Base-by-base conservation (phyloP, 2,329 filamentous ascomycete species). In the Alternaria tenuissima region DNA sequence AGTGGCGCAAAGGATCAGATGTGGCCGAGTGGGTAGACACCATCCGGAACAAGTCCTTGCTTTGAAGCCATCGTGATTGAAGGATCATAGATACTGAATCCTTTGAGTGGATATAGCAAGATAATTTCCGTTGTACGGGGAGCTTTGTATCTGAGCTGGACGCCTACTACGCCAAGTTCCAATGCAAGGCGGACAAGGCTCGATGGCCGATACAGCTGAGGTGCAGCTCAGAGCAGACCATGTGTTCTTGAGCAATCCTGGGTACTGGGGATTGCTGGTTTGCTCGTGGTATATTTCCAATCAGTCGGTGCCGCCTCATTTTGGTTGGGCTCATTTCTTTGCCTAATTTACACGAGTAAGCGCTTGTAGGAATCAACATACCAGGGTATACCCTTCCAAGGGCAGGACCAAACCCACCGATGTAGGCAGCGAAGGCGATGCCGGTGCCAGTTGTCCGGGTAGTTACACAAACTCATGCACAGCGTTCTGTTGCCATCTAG, bases 321-420 rank as follows among this genome's bases (percentile, higher is more conserved):
- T 49, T 38, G 38, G 16, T 44, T 51, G 32, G 28, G 32, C 39
- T 63, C 44, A 61, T 57, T 57, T 61, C 43, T 34, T 57, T 52
- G 49, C 39, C 53, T 47, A 61, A 60, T 51, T 47, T 61, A 38
- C 57, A 63, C 57, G 57, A 57, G 57, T 63, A 61, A 63, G 57
- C 43, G 39, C 38, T 30, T 12, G n/a, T 38, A 30, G 36, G 7
- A 53, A 26, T 46, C 20, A 43, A 38, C n/a, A 7, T 52, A 22
- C 22, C 52, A 60, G 57, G 47, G 18, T 52, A 46, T 26, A 30
- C 52, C 57, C 55, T 43, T 52, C 34, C 36, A 16, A 41, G 12
- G 6, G 18, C 49, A 49, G 34, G 47, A 32, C 32, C 18, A 22
- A 46, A 24, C 18, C 26, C 28, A 60, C 41, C 39, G 46, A 57